phyloP scores from a whole-genome alignment of 106 monocot species.

The Allium cepa region DNA sequence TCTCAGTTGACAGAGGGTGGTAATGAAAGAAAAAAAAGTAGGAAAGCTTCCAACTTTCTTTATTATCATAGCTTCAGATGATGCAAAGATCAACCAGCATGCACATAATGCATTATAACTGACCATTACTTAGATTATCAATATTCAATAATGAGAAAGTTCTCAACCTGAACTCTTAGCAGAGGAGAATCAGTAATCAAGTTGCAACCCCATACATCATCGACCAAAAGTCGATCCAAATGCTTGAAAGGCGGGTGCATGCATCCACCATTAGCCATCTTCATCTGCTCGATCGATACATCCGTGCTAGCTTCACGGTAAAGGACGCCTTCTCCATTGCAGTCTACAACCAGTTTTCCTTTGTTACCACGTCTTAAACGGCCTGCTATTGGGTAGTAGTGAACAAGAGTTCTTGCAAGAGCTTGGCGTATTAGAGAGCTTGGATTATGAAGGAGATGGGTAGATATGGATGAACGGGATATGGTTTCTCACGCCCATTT shows the following conservation, averaged over 20 bases:
- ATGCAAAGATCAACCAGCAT: no score
- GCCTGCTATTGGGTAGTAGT: slow-evolving; percentile 27
- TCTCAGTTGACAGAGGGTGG: no score
- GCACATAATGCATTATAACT: no score
- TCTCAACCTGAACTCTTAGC: slow-evolving; percentile 4
- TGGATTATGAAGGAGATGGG: slow-evolving; percentile 12
- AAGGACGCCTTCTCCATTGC: slow-evolving; percentile 15
- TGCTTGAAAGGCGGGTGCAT: slow-evolving; percentile 1
- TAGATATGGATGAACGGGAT: slow-evolving; percentile 40
- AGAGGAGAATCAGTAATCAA: slow-evolving; percentile 3
- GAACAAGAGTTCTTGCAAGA: slow-evolving; percentile 11
- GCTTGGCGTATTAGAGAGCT: slow-evolving; percentile 6
- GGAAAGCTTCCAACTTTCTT: no score
- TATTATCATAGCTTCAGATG: no score
- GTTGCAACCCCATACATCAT: slow-evolving; percentile 11
- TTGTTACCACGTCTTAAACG: slow-evolving; percentile 12
- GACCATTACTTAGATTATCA: no score
- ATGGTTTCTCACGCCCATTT: slow-evolving; percentile 36
- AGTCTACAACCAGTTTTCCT: slow-evolving; percentile 15
- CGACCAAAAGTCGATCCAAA: slow-evolving; percentile 6
- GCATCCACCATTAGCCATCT: not conserved
- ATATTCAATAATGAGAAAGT: no score
- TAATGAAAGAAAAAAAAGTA: no score
- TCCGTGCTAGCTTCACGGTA: slow-evolving; percentile 1
- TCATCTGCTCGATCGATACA: not conserved